Evolutionary conservation across 2,329 filamentous ascomycete species (phyloP), one percentile per base, ranked within the genome.

Genomic region (Dendrostoma leiphaemia): DNA sequence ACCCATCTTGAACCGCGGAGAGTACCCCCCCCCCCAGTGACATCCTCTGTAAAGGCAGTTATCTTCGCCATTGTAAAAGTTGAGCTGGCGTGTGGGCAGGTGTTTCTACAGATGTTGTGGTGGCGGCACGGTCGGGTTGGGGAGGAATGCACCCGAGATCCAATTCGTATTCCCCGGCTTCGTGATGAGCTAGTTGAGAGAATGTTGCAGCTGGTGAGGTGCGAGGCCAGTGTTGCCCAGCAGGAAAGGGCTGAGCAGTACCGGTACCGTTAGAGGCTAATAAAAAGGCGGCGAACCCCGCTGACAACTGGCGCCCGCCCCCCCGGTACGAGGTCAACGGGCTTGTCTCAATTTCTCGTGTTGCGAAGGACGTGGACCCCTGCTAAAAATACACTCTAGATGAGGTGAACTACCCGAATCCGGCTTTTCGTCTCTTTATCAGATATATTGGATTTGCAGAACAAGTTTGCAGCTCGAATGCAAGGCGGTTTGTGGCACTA

Each of bases 371-470:
- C 41, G 38, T 40, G 45, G 48, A 54, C 34, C 52, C 43, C 55
- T 38, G 52, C 49, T 58, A 58, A 58, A 58, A 58, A 58, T 58
- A 55, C n/a, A n/a, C 55, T 46, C 24, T 53, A 50, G 21, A 53
- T 53, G 54, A 49, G 45, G 24, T 56, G 45, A 47, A 53, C 50
- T 45, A 37, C 32, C 45, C 40, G 54, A 49, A n/a, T n/a, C n/a
- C n/a, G n/a, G n/a, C n/a, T n/a, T n/a, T n/a, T 35, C 41, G 24
- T 41, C n/a, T 52, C 43, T 40, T 35, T 15, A 6, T 32, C 17
- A 13, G 12, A 24, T n/a, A n/a, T n/a, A n/a, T n/a, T n/a, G n/a
- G n/a, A n/a, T n/a, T n/a, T n/a, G n/a, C n/a, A n/a, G n/a, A n/a
- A n/a, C 34, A n/a, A 37, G 13, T 37, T 37, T 37, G 34, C 34